A percentile compares a stretch with the other conserved stretches of the same genome.
These are phyloP conservation scores for Metrosideros polymorpha DNA, from an alignment of 441 rosid genomes.

Conservation along the genomic window DNA sequence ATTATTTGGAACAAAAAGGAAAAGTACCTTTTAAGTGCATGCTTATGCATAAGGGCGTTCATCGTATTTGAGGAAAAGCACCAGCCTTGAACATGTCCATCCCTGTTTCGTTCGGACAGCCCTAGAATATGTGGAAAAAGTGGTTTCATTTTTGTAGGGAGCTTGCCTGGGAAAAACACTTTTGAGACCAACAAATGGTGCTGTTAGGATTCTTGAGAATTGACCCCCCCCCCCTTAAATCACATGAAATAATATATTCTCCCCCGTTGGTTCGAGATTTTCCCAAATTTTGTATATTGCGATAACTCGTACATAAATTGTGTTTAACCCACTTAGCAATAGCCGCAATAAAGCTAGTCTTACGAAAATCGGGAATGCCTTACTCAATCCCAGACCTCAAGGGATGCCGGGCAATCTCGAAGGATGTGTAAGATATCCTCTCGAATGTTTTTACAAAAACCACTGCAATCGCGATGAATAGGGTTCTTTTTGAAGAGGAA, in stretches of 20 bases:
- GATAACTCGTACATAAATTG: not conserved
- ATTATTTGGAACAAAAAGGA: not conserved
- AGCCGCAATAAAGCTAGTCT: not conserved
- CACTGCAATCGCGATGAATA: too few relatives aligned
- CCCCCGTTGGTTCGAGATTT: not conserved
- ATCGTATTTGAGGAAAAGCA: not conserved
- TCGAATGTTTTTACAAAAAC: not conserved
- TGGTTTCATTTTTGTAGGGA: not conserved
- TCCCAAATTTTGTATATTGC: not conserved
- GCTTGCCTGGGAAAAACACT: not conserved
- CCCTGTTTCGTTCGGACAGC: not conserved
- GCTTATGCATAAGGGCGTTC: not conserved
- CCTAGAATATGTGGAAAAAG: not conserved
- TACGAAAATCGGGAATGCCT: not conserved
- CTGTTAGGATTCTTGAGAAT: not conserved
- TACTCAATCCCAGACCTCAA: not conserved
- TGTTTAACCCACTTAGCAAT: not conserved
- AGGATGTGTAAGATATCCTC: not conserved
- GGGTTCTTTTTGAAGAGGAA: not conserved
- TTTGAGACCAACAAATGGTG: not conserved
- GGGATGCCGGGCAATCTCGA: not conserved
- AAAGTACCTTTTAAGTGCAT: not conserved
- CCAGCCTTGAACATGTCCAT: not conserved
- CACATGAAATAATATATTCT: not conserved
- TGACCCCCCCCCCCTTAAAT: not conserved